Percentiles rank a stretch among this genome's conserved stretches.
Evolutionary conservation across 2,329 filamentous ascomycete species (phyloP).

Genomic region (Davidsoniella neocaledoniae): DNA sequence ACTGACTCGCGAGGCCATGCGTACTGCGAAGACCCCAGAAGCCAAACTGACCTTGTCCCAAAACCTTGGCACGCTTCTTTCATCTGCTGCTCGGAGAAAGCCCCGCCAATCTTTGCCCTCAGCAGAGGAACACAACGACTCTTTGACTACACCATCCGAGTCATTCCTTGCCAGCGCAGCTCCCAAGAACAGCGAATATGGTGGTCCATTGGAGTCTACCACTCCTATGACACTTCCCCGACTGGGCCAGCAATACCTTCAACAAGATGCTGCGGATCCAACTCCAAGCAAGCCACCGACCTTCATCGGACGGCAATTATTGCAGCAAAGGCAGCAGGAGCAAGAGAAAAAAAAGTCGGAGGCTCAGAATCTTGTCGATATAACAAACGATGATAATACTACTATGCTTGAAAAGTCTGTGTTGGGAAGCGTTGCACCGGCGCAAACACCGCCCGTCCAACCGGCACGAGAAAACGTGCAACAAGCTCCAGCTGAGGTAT

Average conservation of each 20-base stretch:
- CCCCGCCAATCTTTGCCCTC: background rate
- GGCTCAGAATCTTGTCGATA: too few relatives aligned
- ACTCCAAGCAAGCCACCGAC: background rate
- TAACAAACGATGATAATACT: too few relatives aligned
- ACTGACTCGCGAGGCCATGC: slow-evolving; percentile 19
- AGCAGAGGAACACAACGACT: background rate
- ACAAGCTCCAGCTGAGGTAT: too few relatives aligned
- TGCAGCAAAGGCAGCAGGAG: too few relatives aligned
- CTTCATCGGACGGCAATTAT: too few relatives aligned
- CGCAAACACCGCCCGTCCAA: too few relatives aligned
- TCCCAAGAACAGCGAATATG: background rate
- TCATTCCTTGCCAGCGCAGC: background rate
- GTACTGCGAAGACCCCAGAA: slow-evolving; percentile 11
- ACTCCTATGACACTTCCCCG: background rate
- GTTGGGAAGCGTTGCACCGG: too few relatives aligned
- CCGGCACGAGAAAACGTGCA: too few relatives aligned
- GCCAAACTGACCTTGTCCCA: background rate
- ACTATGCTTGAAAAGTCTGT: too few relatives aligned
- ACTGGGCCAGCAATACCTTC: background rate
- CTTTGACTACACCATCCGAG: background rate
- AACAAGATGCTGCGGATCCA: background rate
- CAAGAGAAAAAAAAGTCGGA: too few relatives aligned
- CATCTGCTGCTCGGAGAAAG: slow-evolving; percentile 10
- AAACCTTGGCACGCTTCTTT: background rate
- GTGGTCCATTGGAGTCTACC: background rate